These are phyloP conservation scores for Asterella californica DNA, from an alignment of 225 moss, liverwort and hornwort genomes.

Conservation along the genomic window DNA sequence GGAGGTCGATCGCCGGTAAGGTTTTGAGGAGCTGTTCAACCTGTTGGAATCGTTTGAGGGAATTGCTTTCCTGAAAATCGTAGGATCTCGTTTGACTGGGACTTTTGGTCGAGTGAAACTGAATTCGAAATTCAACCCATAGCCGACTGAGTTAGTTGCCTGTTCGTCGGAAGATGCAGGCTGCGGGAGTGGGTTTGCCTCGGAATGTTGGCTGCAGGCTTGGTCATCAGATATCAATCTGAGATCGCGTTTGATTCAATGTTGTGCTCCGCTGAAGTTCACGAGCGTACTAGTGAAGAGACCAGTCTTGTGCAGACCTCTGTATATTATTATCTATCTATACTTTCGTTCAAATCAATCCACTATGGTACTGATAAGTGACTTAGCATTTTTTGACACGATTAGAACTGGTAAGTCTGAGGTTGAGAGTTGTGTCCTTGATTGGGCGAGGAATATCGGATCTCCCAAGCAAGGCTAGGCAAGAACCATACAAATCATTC, in stretches of 20 bases:
- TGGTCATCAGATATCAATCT: not conserved
- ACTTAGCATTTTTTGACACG: not conserved
- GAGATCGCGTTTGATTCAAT: not conserved
- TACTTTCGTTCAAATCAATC: conserved; percentile 8
- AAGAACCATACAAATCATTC: not conserved
- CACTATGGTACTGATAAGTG: not conserved
- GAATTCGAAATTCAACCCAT: too few relatives aligned
- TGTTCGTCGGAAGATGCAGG: conserved; percentile 10
- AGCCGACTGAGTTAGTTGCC: too few relatives aligned
- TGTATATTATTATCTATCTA: conserved; percentile 11
- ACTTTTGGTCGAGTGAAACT: too few relatives aligned
- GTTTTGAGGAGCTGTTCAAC: too few relatives aligned
- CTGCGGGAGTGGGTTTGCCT: conserved; percentile 4
- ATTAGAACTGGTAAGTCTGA: not conserved
- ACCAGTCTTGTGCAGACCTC: not conserved
- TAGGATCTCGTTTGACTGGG: too few relatives aligned
- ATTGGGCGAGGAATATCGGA: not conserved
- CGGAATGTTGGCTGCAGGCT: conserved; percentile 2
- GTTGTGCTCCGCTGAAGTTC: not conserved
- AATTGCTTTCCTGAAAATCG: too few relatives aligned
- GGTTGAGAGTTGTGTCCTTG: too few relatives aligned
- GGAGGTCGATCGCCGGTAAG: too few relatives aligned
- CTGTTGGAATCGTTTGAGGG: too few relatives aligned
- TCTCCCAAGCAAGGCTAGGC: not conserved
- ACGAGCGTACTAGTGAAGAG: not conserved